Evolutionary conservation across 192 early-diverging fungal genomes (phyloP), one percentile per base, ranked within the genome.

Genomic region (Linnemannia elongata): DNA sequence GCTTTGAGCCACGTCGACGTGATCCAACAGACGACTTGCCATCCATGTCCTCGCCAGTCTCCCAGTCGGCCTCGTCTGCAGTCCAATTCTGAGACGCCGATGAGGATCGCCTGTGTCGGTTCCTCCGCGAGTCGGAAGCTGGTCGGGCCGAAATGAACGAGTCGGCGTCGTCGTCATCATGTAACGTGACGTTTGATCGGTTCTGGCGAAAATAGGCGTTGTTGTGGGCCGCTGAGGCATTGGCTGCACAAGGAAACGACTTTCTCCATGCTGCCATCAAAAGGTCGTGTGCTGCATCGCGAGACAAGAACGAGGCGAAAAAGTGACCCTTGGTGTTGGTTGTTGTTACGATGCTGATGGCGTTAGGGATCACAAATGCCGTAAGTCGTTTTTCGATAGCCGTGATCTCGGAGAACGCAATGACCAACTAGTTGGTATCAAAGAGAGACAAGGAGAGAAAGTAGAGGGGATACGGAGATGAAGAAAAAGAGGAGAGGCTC

Each of bases 261-360:
- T 81, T 78, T 75, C 84, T 75, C 96, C 96, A 97, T 55, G 95
- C 77, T 9, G 94, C 93, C 78, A 92, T 89, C 12, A 97, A 83
- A 69, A 95, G 89, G 81, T 95, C 94, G 60, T 92, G 94, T 2
- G 93, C 94, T 57, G 90, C 90, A 70, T 98, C 97, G 42, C 97
- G 95, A 74, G 94, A 93, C n/a, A 98, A 88, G 71, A 98, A 96
- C 9, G 97, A 97, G 12, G 95, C 94, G 77, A 98, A 98, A 75
- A 96, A 95, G 70, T 96, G 71, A 39, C 63, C 57, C 77, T 88
- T 90, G 83, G 92, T 87, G 92, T 95, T 63, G 91, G 89, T 70
- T 91, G 91, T 54, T 89, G 80, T 63, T 93, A 95, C 42, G 92
- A 93, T 66, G 81, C 94, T 93, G 82, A 98, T 96, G 4, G 97